A percentile compares a stretch with the other conserved stretches of the same genome.
Evolutionary conservation across 257 asterid genomes (phyloP).

Genomic region (Rubia yunnanensis): DNA sequence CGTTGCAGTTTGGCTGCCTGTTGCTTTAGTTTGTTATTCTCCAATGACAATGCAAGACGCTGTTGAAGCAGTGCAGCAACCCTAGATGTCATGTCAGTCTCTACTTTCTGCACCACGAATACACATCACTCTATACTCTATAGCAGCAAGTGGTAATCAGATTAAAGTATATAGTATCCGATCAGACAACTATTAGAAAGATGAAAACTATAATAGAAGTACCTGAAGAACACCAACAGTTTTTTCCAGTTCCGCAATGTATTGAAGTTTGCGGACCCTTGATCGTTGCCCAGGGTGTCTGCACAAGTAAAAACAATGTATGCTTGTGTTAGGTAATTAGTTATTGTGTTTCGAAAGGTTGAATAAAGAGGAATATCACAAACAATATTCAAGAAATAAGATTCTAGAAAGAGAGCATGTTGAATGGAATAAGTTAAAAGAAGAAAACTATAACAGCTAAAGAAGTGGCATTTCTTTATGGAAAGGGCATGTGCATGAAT

Average conservation of each 20-base stretch:
- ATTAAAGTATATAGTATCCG: too few relatives aligned
- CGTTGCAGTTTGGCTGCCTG: slow-evolving; percentile 42
- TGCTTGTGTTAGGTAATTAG: not conserved
- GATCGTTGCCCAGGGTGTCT: slow-evolving; percentile 89
- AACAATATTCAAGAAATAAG: not conserved
- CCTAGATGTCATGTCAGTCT: slow-evolving; percentile 53
- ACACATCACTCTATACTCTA: not conserved
- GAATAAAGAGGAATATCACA: not conserved
- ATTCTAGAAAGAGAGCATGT: not conserved
- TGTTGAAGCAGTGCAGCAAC: slow-evolving; percentile 51
- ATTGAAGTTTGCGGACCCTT: slow-evolving; percentile 71
- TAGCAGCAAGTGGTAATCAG: slow-evolving; percentile 5
- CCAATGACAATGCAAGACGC: slow-evolving; percentile 46
- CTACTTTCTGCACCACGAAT: slow-evolving; percentile 39
- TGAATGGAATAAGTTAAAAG: not conserved
- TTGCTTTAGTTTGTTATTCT: slow-evolving; percentile 65
- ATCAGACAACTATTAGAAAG: not conserved
- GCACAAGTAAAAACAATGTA: slow-evolving; percentile 13
- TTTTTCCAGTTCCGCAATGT: slow-evolving; percentile 72
- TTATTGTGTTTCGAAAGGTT: not conserved
- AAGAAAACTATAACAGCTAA: not conserved
- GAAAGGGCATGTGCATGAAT: not conserved
- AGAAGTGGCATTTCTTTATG: not conserved
- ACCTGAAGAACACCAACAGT: slow-evolving; percentile 64
- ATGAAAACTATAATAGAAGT: slow-evolving; percentile 9